Evolutionary conservation across 371 early-diverging fungal species (phyloP), one percentile per base, ranked within the genome.

Genomic region (Syncephalastrum sp.): DNA sequence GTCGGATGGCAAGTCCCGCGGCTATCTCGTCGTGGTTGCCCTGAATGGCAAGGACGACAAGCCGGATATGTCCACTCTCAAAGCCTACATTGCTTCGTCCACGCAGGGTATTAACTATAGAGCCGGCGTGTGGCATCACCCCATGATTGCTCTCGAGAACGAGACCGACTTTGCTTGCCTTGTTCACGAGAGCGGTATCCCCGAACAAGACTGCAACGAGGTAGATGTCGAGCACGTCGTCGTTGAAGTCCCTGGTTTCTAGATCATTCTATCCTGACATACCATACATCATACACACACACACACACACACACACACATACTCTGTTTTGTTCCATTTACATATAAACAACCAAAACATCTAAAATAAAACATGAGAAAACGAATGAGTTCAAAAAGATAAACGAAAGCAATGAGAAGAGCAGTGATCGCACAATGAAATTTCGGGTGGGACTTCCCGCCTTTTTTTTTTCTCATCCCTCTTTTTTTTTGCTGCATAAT

Each of bases 91-190:
- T 19, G 91, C 87, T n/a, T 75, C 72, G 50, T 71, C 78, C 8
- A 77, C 67, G 8, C 94, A 95, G 77, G 95, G 91, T 8, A 80
- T 95, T 63, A 92, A 86, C 69, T 95, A 95, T 69, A 67, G 77
- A 49, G 78, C 84, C 19, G 90, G 88, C 61, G 79, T 85, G 43
- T 95, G 95, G 95, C 95, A 95, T 64, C 92, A 92, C 66, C 94
- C 94, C 7, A 93, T 94, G 91, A 75, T 94, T 59, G 85, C 81
- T 5, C 63, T 92, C 14, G 82, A 85, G 41, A 48, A 73, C 46
- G 68, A 63, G 38, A 77, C 75, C 19, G 81, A 88, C 52, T 91
- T 90, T 60, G 67, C 84, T 19, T 80, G 81, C 19, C 63, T 89
- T 17, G 88, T 90, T 3, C 84, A 88, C 68, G 92, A 92, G 68